Conservation (phyloP, 345 rosid genomes). For the Eucalyptus pumila region DNA sequence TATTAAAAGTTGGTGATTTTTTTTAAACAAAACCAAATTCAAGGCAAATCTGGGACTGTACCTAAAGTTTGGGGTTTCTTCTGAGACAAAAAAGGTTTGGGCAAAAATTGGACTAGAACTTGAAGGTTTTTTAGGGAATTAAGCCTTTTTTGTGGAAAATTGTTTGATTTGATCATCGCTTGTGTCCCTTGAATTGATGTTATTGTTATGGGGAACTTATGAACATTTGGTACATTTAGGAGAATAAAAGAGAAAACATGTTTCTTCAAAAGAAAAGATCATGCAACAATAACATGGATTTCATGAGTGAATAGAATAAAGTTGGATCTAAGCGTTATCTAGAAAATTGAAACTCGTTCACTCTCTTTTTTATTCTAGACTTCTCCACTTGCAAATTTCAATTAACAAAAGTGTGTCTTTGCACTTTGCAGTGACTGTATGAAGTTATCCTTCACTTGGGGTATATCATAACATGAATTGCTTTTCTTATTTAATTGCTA, state of each 20-base stretch:
- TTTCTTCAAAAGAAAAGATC: background rate
- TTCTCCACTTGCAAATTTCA: background rate
- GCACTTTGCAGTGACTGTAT: background rate
- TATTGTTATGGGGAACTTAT: background rate
- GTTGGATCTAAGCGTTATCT: background rate
- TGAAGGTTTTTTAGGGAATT: no score
- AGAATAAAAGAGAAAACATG: background rate
- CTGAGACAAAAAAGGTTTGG: no score
- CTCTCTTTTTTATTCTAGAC: no score
- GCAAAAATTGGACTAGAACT: no score
- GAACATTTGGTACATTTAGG: background rate
- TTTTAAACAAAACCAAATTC: no score
- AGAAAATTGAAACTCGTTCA: background rate
- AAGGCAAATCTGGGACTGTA: accelerated
- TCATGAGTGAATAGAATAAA: background rate
- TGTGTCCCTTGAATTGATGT: no score
- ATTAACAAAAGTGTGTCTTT: background rate
- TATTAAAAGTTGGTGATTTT: no score
- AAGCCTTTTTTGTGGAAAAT: no score
- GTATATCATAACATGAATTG: no score
- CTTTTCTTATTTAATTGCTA: background rate
- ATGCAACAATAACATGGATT: background rate
- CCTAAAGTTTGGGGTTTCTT: no score
- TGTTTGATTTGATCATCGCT: no score
- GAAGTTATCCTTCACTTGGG: background rate